Base-by-base conservation (phyloP, 495 filamentous ascomycete species). In the Tricharina praecox region DNA sequence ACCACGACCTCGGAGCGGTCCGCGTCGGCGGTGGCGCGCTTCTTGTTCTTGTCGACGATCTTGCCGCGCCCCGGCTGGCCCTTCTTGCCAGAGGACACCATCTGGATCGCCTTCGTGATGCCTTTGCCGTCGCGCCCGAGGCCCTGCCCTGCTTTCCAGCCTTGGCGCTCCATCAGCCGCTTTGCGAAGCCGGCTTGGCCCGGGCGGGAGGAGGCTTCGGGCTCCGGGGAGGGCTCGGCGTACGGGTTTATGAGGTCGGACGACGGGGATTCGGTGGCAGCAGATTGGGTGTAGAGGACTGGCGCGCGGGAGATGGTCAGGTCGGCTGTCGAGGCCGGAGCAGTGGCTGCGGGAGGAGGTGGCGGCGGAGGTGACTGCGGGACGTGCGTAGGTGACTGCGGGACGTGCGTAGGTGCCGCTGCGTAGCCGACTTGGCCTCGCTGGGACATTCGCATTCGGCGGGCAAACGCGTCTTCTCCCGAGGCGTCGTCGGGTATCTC, bases 91-190 rank as follows among this genome's bases (percentile, higher is more conserved):
- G 92, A 81, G 18, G 86, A 70, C 51, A 93, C 74, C 11, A 88
- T 84, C 40, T 77, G 76, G 23, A 96, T 64, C 3, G 87, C 81
- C 13, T 82, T 78, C 25, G 81, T 71, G 52, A 96, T 94, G 39
- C 90, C 90, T 24, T 76, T 73, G 9, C 72, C 73, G 40, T 75
- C 72, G 1, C 83, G 84, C 50, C 90, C 90, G 10, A 97, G 72
- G 2, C 90, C 90, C 36, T 77, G 71, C 18, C 92, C 92, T 52
- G 83, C 79, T 9, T 74, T 80, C 85, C 87, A 94, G 43, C 92
- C 92, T 61, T 90, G 85, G 55, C 94, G 95, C 23, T 77, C 72
- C 72, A 97, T 81, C 24, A 93, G 71, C 20, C 85, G 79, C 47
- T 82, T 70, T 2, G 86, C 90, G 56, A 93, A 94, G 49, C 77